Evolutionary conservation across 78 protist genomes (phyloP), one percentile per base, ranked within the genome.

Genomic region (Dictyostelium brefeldianum): DNA sequence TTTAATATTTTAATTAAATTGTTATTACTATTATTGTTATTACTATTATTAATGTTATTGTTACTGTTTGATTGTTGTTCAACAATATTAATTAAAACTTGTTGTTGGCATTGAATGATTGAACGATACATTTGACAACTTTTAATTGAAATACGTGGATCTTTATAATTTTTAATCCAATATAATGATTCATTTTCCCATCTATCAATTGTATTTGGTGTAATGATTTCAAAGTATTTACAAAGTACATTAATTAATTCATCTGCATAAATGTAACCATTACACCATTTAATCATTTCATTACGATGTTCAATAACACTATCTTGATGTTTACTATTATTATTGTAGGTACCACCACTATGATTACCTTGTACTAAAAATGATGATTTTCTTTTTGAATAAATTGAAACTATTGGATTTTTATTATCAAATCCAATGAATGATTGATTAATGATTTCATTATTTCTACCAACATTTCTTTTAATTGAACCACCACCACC

Each of bases 211-310:
- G 92, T 73, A 3, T 43, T 17, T 41, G 83, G 92, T 36, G 41
- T 75, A 9, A 74, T 15, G 4, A 47, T n/a, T 36, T 87, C 92
- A 77, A 77, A 87, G 74, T 87, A 87, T 47, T 87, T 87, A n/a
- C 92, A 87, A 0, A 87, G 54, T 15, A 87, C 92, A 25, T 9
- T 65, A 9, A 87, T 87, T 7, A 87, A 31, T 27, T 87, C 92
- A 8, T 87, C 73, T 0, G 80, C 92, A 77, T 87, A 77, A 50
- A 87, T 77, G 7, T 77, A 77, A 51, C 92, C 92, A 64, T 73
- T 87, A 25, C 84, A 87, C 84, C 92, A 87, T 43, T 87, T 87
- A 25, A 87, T 87, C 92, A 87, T 87, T 47, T 87, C 92, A 48
- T 87, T 51, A 29, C 92, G 54, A 64, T 87, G 92, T 29, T 87